Percentiles rank a stretch among this genome's conserved stretches.
Conservation (phyloP, 805 yeast species). For the Wickerhamiella occidentalis region DNA sequence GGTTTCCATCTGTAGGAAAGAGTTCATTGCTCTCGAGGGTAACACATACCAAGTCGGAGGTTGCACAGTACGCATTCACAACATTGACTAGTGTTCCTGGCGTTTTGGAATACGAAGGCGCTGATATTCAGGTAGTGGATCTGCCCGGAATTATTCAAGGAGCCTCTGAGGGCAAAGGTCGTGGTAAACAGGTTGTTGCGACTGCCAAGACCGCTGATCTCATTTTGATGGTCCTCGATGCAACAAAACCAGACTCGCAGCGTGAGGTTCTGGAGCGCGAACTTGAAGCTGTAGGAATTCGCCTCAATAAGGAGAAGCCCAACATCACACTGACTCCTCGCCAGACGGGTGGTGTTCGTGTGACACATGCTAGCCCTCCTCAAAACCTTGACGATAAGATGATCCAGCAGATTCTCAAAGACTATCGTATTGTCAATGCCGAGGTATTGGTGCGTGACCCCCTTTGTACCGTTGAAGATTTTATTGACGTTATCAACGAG, state of each 20-base stretch:
- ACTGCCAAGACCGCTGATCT: slow-evolving; percentile 92
- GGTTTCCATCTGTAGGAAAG: slow-evolving; percentile 96
- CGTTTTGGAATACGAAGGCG: slow-evolving; percentile 87
- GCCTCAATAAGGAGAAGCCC: slow-evolving; percentile 73
- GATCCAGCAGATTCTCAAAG: slow-evolving; percentile 63
- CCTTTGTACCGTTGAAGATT: slow-evolving; percentile 80
- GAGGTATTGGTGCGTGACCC: slow-evolving; percentile 87
- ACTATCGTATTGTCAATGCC: slow-evolving; percentile 83
- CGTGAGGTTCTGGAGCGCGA: slow-evolving; percentile 76
- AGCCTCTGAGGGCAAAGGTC: slow-evolving; percentile 92
- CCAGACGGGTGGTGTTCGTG: slow-evolving; percentile 83
- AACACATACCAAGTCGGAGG: slow-evolving; percentile 86
- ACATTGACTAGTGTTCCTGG: slow-evolving; percentile 96
- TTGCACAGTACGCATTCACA: slow-evolving; percentile 91
- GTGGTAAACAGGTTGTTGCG: slow-evolving; percentile 94
- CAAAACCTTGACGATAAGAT: slow-evolving; percentile 70
- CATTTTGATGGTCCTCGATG: slow-evolving; percentile 86
- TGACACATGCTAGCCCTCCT: slow-evolving; percentile 72
- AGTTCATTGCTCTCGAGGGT: slow-evolving; percentile 80
- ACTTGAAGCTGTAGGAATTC: slow-evolving; percentile 84
- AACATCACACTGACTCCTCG: slow-evolving; percentile 66
- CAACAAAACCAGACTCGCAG: slow-evolving; percentile 87
- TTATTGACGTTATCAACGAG: slow-evolving; percentile 82
- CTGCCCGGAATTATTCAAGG: slow-evolving; percentile 95
- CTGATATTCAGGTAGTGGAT: slow-evolving; percentile 95